Conservation (phyloP, 176 grass and related monocot genomes). For the Ampelocalamus luodianensis region DNA sequence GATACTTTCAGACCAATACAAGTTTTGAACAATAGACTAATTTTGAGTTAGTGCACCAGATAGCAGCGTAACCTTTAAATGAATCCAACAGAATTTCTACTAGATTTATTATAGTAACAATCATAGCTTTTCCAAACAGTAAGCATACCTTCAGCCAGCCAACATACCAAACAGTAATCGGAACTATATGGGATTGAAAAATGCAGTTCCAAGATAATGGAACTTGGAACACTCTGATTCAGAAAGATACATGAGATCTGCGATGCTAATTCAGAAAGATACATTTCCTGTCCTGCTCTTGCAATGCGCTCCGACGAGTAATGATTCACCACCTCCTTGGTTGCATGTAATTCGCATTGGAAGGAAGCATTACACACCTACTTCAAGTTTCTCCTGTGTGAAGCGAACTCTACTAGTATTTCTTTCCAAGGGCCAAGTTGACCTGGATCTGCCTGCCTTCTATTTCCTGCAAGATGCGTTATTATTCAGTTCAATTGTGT, state of each 20-base stretch:
- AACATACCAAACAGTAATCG: background rate
- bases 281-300: background rate
- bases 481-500: background rate
- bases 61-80: background rate
- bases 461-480: constrained; percentile 58
- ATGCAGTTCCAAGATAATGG: constrained; percentile 4
- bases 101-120: background rate
- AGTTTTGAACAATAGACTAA: background rate
- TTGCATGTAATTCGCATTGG: background rate
- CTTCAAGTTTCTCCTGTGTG: background rate
- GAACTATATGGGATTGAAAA: background rate
- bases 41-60: background rate
- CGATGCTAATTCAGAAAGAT: background rate
- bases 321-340: background rate
- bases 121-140: too few species aligned
- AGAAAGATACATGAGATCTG: constrained; percentile 1
- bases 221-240: background rate
- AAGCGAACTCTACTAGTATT: constrained; percentile 22
- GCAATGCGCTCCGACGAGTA: background rate
- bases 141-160: background rate
- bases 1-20: too few species aligned
- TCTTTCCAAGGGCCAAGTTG: constrained; percentile 75
- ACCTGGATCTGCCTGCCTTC: constrained; percentile 78
- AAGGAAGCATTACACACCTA: background rate
- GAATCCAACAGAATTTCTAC: background rate